Evolutionary conservation across 495 filamentous ascomycete genomes (phyloP), one percentile per base, ranked within the genome.

Genomic region (Saxispiralis lemnorum): DNA sequence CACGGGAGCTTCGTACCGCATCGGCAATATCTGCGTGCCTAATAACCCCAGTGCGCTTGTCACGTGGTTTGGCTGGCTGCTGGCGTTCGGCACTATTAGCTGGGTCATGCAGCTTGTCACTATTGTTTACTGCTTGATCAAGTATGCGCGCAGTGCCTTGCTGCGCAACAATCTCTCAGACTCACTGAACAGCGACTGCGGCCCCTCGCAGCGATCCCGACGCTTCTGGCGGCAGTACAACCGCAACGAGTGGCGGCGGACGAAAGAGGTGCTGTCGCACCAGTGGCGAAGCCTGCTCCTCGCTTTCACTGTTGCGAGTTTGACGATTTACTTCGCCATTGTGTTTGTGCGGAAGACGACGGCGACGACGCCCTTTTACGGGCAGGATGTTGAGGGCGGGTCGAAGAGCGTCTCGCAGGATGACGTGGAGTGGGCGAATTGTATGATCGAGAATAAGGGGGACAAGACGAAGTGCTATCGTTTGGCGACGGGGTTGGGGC

Each of bases 231-330:
- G n/a, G 6, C 43, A 38, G 2, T n/a, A 35, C 43, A 39, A 39
- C 13, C 2, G 17, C 7, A 28, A 34, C 5, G 37, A 36, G 10
- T 62, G 56, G 55, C 39, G 18, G n/a, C 44, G 51, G 19, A 51
- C 59, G 6, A 47, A 46, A 15, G 43, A 46, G n/a, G 28, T 62
- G 9, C 46, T 64, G 17, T n/a, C 49, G 2, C 39, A 59, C 19
- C 59, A 62, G 38, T 61, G 59, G 59, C 47, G 61, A 1, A 54
- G 54, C 40, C 53, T 64, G 14, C 32, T 49, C 2, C 46, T 61
- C 30, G 51, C 44, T 18, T 33, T 57, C 7, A 40, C 57, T 14
- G 44, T 55, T 35, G 51, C 57, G n/a, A 45, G 53, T 21, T 44
- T 58, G 28, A 44, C 31, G 5, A 46, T 57, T 6, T 55, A 43